Evolutionary conservation across 192 early-diverging fungal species (phyloP), one percentile per base, ranked within the genome.

Genomic region (Piromyces finnis): DNA sequence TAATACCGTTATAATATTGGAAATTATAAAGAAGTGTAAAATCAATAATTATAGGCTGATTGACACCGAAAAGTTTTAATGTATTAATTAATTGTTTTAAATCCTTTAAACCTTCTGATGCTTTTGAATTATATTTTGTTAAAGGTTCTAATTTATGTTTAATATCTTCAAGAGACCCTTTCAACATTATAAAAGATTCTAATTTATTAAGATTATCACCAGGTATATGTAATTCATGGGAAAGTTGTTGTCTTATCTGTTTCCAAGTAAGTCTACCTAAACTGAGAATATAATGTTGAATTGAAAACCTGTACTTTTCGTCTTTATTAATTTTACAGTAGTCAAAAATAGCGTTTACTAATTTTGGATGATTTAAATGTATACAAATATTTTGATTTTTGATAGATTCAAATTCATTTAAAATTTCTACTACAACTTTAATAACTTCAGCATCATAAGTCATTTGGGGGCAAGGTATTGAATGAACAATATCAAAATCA

Each of bases 401-500:
- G 0, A 68, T 27, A 11, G 26, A n/a, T 68, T 68, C 26, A n/a
- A 68, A 68, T 1, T 9, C 26, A 68, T 68, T 68, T 68, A 68
- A 68, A 22, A 82, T 59, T 30, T 80, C 30, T 13, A 29, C 22
- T 16, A 29, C 32, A 81, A 81, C 29, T 36, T 51, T 30, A 27
- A 30, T 77, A 81, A 83, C 84, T 84, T 98, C 97, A 5, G 95
- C 95, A 36, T 96, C 96, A 0, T 27, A 68, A 11, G 9, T 68
- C 51, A 68, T 68, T 9, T 68, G 16, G 9, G 51, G 51, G 22
- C 51, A 68, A n/a, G 94, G 89, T 51, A 94, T 88, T 90, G 92
- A 93, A 79, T 82, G 88, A 11, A 97, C 92, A 77, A 96, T 94
- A 82, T 98, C 97, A 87, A 98, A 98, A 79, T 96, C 94, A 77